Base-by-base conservation (phyloP, 2,329 filamentous ascomycete species). In the Myriosclerotinia duriaeana region DNA sequence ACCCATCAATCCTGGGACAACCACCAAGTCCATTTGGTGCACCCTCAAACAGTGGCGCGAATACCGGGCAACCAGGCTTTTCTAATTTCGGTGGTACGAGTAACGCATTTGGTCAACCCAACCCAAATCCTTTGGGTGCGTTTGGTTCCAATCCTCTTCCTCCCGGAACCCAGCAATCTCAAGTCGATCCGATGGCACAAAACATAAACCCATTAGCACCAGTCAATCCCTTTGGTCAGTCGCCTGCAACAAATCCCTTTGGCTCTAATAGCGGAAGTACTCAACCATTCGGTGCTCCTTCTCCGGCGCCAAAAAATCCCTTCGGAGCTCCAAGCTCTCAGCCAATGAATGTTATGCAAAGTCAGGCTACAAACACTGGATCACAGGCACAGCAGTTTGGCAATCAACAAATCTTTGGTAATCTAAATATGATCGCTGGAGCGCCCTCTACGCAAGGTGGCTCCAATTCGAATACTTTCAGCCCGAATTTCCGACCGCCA, bases 271-370 rank as follows among this genome's bases (percentile, higher is more conserved):
- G 44, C 38, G 48, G 46, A 8, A 44, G 1, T 17, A 66, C 71
- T 71, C 82, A 78, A 72, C 77, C 83, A 2, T 85, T 86, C 70
- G 79, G 77, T 22, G 50, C 63, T 22, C 55, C 53, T 46, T 44
- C 66, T 11, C 22, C 56, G 2, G 52, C 42, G 50, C 42, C 55
- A 9, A 26, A 72, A 17, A 68, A 66, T 52, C 66, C 66, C 3
- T 69, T 69, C 36, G 62, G 55, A 3, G 62, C 61, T 59, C 34
- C 40, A 55, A 65, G 22, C 11, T 22, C 66, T 9, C 62, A 59
- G 46, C 38, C 66, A 8, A 58, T 38, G 15, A 58, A 58, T 50
- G 15, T 7, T 17, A 42, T 40, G 34, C 53, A 48, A 22, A 65
- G 59, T 15, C 53, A 46, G 5, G 52, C 52, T 52, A 38, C 53